Evolutionary conservation across 805 yeast genomes (phyloP).

Genomic region (Citeromyces matritensis): DNA sequence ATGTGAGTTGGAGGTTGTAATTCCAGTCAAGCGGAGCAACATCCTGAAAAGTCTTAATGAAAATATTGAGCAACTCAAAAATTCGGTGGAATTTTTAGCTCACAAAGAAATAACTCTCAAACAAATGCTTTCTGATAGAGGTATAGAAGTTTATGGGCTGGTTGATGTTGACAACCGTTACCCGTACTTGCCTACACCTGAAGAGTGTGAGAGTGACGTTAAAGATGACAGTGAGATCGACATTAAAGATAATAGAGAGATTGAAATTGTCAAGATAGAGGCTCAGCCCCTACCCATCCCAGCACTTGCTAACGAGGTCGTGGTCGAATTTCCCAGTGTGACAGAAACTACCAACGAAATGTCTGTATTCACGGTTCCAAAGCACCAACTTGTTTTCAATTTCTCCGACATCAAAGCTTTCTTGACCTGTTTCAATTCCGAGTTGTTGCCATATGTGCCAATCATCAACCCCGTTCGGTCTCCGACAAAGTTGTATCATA

Average conservation of each 20-base stretch:
- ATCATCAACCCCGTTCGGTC: constrained; percentile 10
- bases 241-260: background rate
- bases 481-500: constrained; percentile 7
- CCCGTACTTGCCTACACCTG: background rate
- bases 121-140: constrained; percentile 9
- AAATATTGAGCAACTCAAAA: constrained; percentile 14
- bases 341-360: constrained; percentile 1
- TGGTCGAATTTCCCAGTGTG: constrained; percentile 5
- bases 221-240: constrained; percentile 3
- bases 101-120: constrained; percentile 11
- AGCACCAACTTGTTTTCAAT: constrained; percentile 3
- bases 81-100: constrained; percentile 12
- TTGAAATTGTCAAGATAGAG: background rate
- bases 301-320: constrained; percentile 5
- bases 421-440: constrained; percentile 8
- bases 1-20: constrained; percentile 41
- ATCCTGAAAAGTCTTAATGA: constrained; percentile 18
- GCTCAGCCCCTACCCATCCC: background rate
- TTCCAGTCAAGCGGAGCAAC: constrained; percentile 32
- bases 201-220: constrained; percentile 2
- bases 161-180: constrained; percentile 9
- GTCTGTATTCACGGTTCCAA: constrained; percentile 4
- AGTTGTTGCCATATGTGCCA: constrained; percentile 9
- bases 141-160: constrained; percentile 14
- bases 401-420: constrained; percentile 5